Evolutionary conservation across 176 grass and related monocot species (phyloP).

Genomic region (Phoenix roebelenii): DNA sequence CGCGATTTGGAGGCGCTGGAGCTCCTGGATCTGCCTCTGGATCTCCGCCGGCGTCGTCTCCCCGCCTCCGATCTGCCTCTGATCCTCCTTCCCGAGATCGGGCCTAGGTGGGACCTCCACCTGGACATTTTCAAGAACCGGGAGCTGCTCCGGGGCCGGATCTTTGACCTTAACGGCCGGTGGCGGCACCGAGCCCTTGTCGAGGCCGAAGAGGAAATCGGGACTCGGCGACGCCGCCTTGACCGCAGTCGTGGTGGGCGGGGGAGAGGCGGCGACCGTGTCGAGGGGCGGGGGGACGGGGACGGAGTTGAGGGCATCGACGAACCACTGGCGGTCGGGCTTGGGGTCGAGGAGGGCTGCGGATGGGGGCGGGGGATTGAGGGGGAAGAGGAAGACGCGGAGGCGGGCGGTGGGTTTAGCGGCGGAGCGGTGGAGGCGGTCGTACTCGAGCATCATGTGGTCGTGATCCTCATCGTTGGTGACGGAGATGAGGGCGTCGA

Average conservation of each 20-base stretch:
- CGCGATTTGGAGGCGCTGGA: constrained; percentile 56
- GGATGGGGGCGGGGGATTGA: constrained; percentile 31
- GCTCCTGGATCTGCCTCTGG: constrained; percentile 63
- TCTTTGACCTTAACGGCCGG: constrained; percentile 74
- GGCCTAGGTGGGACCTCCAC: constrained; percentile 51
- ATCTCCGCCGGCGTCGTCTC: constrained; percentile 24
- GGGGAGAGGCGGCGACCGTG: constrained; percentile 16
- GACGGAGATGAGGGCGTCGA: constrained; percentile 89
- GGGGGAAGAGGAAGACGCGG: constrained; percentile 85
- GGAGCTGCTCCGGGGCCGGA: constrained; percentile 26
- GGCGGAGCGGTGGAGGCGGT: constrained; percentile 55
- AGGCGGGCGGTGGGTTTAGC: constrained; percentile 36
- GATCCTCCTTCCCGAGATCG: constrained; percentile 31
- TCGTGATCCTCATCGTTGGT: constrained; percentile 97
- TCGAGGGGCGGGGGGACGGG: constrained; percentile 4
- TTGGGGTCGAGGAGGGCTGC: constrained; percentile 44
- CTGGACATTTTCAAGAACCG: constrained; percentile 26
- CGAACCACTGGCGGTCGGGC: constrained; percentile 62
- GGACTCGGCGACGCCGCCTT: constrained; percentile 17
- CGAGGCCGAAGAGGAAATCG: constrained; percentile 76
- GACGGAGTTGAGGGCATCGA: constrained; percentile 60
- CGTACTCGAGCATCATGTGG: constrained; percentile 76
- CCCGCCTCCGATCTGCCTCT: neutral
- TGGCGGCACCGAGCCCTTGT: constrained; percentile 64
- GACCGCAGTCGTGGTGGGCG: neutral